Conservation (phyloP, 768 basidiomycete species). For the Psilocybe azurescens region DNA sequence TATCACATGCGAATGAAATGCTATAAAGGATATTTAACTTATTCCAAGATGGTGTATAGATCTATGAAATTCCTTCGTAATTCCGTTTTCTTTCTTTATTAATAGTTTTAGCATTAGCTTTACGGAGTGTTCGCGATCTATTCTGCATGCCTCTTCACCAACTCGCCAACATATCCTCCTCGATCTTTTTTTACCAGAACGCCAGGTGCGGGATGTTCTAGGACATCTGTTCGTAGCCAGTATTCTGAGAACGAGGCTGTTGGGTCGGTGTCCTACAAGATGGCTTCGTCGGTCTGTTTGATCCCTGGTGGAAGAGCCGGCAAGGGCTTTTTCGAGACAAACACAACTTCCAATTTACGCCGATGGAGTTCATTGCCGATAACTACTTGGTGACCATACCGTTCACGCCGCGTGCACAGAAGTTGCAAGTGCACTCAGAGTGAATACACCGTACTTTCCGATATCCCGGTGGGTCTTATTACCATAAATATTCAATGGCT, state of each 20-base stretch:
- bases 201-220: slow-evolving; percentile 37
- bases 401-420: too few relatives aligned
- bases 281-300: slow-evolving; percentile 12
- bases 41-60: background rate
- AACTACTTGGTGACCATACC: slow-evolving; percentile 95
- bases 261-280: slow-evolving; percentile 5
- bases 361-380: slow-evolving; percentile 95
- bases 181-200: slow-evolving; percentile 75
- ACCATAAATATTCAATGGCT: too few relatives aligned
- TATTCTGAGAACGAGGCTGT: slow-evolving; percentile 49
- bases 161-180: slow-evolving; percentile 87
- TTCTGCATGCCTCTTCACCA: slow-evolving; percentile 71
- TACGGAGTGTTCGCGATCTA: slow-evolving; percentile 56
- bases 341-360: slow-evolving; percentile 91
- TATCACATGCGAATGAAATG: background rate
- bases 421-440: too few relatives aligned
- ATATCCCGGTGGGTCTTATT: too few relatives aligned
- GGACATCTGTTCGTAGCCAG: slow-evolving; percentile 67
- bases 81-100: background rate
- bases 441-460: too few relatives aligned
- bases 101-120: background rate
- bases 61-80: background rate
- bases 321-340: slow-evolving; percentile 67
- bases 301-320: slow-evolving; percentile 24
- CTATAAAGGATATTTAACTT: background rate